These are phyloP conservation scores for Pterocarpus santalinus DNA, from an alignment of 306 rosid species.

Conservation along the genomic window DNA sequence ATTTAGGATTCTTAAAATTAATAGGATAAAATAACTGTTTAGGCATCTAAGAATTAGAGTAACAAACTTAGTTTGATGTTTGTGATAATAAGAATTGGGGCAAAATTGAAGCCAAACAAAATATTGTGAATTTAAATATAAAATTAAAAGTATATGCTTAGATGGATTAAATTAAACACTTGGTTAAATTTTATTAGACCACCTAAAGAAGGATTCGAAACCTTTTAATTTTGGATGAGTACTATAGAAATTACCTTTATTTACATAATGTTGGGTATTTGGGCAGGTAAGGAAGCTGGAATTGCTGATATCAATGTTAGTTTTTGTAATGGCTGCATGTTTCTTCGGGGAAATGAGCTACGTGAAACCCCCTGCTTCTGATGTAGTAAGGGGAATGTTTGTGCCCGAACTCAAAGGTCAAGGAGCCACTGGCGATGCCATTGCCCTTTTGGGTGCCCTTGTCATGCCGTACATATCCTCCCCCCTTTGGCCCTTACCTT, in stretches of 20 bases:
- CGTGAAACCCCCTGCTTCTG: slow-evolving; percentile 74
- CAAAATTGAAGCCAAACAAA: no score
- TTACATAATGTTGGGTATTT: not conserved
- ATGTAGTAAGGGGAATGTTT: slow-evolving; percentile 62
- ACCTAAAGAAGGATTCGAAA: no score
- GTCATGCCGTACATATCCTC: slow-evolving; percentile 80
- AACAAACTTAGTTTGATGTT: no score
- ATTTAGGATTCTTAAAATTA: no score
- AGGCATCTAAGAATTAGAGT: no score
- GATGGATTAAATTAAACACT: no score
- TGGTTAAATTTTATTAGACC: no score
- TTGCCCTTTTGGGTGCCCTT: slow-evolving; percentile 91
- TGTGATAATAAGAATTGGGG: no score
- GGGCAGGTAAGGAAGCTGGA: slow-evolving; percentile 80
- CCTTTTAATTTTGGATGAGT: no score
- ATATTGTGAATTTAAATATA: no score
- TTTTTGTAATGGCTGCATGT: slow-evolving; percentile 84
- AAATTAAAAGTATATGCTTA: no score
- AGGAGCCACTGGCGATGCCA: slow-evolving; percentile 82
- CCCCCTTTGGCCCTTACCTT: not conserved
- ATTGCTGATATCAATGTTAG: slow-evolving; percentile 63
- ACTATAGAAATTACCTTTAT: not conserved
- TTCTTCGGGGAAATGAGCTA: slow-evolving; percentile 88
- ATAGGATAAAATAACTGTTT: no score
- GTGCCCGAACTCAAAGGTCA: slow-evolving; percentile 72